Conservation (phyloP, 2,329 filamentous ascomycete species). For the Zelopaecilomyces penicillatus region DNA sequence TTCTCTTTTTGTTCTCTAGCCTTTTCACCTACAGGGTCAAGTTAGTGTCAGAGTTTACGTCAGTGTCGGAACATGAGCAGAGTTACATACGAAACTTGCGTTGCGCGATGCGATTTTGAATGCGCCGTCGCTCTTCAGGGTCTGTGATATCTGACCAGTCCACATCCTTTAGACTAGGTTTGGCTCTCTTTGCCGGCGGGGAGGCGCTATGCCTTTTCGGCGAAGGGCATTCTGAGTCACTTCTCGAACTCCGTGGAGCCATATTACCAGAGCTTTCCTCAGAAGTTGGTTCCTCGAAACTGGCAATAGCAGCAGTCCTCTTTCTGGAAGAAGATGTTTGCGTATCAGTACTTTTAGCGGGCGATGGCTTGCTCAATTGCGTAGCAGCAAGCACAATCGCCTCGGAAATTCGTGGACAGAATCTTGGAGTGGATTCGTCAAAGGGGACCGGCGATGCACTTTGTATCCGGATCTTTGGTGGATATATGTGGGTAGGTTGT, state of each 20-base stretch:
- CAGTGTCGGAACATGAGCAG: background rate
- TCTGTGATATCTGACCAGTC: constrained; percentile 65
- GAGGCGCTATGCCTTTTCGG: constrained; percentile 20
- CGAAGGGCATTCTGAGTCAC: constrained; percentile 13
- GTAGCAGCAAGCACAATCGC: background rate
- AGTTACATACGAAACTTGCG: constrained; percentile 60
- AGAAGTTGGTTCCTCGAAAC: background rate
- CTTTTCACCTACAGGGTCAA: constrained; percentile 51
- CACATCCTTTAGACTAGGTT: constrained; percentile 38
- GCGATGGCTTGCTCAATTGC: background rate
- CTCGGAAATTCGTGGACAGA: background rate
- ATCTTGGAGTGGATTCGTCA: background rate
- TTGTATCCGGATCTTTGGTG: constrained; percentile 19
- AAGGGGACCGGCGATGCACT: constrained; percentile 18
- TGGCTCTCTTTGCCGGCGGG: constrained; percentile 31
- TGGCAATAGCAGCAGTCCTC: constrained; percentile 4
- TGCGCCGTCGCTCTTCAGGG: constrained; percentile 61
- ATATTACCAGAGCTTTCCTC: constrained; percentile 11
- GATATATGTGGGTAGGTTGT: constrained; percentile 10
- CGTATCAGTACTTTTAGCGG: background rate
- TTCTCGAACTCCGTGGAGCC: constrained; percentile 15
- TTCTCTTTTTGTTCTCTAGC: constrained; percentile 59
- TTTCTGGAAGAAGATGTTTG: constrained; percentile 9
- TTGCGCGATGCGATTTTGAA: constrained; percentile 70
- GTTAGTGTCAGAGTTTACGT: constrained; percentile 5